Evolutionary conservation across 495 filamentous ascomycete species (phyloP).

Genomic region (Glonium stellatum): DNA sequence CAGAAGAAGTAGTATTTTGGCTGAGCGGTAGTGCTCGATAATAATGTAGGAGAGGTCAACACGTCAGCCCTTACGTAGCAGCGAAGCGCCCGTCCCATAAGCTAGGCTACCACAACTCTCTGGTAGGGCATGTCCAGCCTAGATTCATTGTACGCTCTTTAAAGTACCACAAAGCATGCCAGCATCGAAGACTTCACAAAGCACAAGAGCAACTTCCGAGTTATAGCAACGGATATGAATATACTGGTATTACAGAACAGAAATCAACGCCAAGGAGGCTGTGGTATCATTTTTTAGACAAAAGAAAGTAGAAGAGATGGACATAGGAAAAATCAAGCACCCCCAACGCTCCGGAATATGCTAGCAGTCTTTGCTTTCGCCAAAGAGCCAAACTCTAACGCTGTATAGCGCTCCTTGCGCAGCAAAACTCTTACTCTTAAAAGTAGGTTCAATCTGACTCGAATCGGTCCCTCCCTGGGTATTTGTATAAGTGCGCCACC

Average conservation of each 20-base stretch:
- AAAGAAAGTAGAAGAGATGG: background rate
- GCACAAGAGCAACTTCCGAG: no score
- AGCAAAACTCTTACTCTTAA: background rate
- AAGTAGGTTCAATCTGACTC: background rate
- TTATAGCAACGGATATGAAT: no score
- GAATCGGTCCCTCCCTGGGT: background rate
- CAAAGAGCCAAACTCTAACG: background rate
- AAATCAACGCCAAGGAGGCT: background rate
- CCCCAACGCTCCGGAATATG: background rate
- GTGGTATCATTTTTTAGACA: background rate
- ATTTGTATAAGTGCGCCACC: background rate
- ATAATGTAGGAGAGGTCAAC: background rate
- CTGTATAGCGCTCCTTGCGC: background rate
- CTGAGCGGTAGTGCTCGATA: background rate
- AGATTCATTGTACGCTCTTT: background rate
- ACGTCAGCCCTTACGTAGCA: slow-evolving; percentile 7
- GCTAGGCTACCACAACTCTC: background rate
- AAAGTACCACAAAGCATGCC: background rate
- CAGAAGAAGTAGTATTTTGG: background rate
- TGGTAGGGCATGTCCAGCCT: background rate
- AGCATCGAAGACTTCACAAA: no score
- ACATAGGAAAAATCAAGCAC: background rate
- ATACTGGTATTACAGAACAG: no score
- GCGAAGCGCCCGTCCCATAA: background rate
- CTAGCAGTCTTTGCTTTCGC: background rate